Conservation (phyloP, 73 alveolate genomes). For the Paramecium caudatum region DNA sequence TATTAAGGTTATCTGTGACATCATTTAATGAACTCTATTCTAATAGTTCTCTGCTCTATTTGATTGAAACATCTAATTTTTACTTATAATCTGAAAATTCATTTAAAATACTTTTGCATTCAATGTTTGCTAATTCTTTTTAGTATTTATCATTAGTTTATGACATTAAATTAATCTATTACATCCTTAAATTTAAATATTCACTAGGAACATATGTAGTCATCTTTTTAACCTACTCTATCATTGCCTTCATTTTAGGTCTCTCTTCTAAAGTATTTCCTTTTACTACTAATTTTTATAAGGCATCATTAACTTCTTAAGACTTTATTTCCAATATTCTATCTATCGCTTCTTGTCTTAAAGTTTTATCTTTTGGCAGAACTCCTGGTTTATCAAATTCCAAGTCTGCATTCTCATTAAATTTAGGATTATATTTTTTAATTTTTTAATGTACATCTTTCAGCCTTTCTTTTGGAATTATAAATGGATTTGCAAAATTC, state of each 20-base stretch:
- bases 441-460: slow-evolving; percentile 23
- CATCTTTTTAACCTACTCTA: slow-evolving; percentile 25
- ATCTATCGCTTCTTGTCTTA: slow-evolving; percentile 51
- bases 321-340: slow-evolving; percentile 2
- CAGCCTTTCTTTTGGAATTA: background rate
- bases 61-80: slow-evolving; percentile 6
- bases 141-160: background rate
- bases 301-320: background rate
- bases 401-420: background rate
- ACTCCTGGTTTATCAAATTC: slow-evolving; percentile 35
- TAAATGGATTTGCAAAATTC: slow-evolving; percentile 5
- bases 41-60: background rate
- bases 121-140: background rate
- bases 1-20: background rate
- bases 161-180: background rate
- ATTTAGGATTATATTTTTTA: slow-evolving; percentile 45
- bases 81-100: background rate
- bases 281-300: background rate
- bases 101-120: background rate
- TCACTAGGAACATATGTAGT: background rate
- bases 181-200: background rate
- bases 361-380: slow-evolving; percentile 23
- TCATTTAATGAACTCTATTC: background rate
- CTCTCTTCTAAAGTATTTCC: slow-evolving; percentile 27
- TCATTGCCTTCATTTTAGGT: slow-evolving; percentile 10